Evolutionary conservation across 768 basidiomycete genomes (phyloP), one percentile per base, ranked within the genome.

Genomic region (Peribolospora baueri): DNA sequence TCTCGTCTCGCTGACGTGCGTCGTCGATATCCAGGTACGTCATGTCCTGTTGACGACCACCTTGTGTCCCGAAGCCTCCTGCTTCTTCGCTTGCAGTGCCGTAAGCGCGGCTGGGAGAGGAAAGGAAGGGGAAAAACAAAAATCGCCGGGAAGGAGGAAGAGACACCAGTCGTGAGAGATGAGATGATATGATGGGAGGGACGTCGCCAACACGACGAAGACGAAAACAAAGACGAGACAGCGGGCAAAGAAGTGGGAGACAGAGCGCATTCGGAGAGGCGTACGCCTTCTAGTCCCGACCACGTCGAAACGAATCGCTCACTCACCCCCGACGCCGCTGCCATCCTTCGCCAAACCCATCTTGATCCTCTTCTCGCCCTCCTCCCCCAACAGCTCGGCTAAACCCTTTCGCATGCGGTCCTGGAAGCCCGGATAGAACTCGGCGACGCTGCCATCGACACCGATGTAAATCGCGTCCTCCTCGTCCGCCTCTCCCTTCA

Each of bases 291-390:
- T 37, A 38, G 39, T 39, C 8, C 51, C 51, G 51, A 39, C 40
- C 36, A 36, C 52, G 51, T 36, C n/a, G 36, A 53, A 38, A 52
- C 36, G 51, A 7, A 46, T 38, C 40, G 11, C 14, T 9, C 11
- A 67, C 82, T 70, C 67, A 93, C 90, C 91, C 64, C 93, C 93
- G 46, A 88, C 87, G 43, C 91, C 93, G 63, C 85, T 90, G 9
- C 93, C 93, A 61, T 98, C 93, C 68, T 93, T 97, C 4, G 93
- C 93, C 65, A 97, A 66, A 43, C 86, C 91, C 62, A 97, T 83
- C 51, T 80, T 74, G 0, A 93, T 78, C 40, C 77, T 71, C 62
- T 76, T 72, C 70, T 90, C 86, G 5, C 83, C 78, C 41, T 83
- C 78, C 46, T 76, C 71, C 3, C 91, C 91, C 3, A 97, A 76